Conservation (phyloP, 2,329 filamentous ascomycete genomes). For the Fulvia fulva region DNA sequence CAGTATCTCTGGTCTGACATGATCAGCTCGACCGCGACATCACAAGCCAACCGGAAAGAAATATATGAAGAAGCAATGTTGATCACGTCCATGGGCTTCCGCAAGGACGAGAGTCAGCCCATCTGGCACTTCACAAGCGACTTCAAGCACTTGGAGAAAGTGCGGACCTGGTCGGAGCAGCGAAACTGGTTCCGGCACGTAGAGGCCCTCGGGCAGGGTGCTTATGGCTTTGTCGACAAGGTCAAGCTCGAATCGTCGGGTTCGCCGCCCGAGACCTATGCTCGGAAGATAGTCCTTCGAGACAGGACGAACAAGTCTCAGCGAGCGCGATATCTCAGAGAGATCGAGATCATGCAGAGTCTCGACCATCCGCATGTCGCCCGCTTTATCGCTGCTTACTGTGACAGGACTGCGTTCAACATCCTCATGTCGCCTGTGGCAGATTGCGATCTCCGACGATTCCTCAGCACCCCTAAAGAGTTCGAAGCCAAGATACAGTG, state of each 20-base stretch:
- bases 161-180: background rate
- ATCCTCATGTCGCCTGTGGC: constrained; percentile 13
- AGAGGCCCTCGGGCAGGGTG: constrained; percentile 7
- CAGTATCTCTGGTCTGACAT: constrained; percentile 19
- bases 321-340: background rate
- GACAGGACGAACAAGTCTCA: background rate
- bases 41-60: background rate
- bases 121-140: constrained; percentile 10
- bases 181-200: background rate
- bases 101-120: background rate
- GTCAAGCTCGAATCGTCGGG: background rate
- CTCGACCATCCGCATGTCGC: constrained; percentile 44
- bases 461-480: background rate
- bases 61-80: constrained; percentile 7
- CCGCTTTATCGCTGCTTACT: constrained; percentile 78
- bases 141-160: background rate
- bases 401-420: constrained; percentile 36
- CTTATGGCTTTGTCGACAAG: constrained; percentile 11
- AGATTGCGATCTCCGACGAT: constrained; percentile 9
- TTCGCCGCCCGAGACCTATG: background rate
- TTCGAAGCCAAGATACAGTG: background rate
- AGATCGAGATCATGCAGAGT: constrained; percentile 11
- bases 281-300: constrained; percentile 4
- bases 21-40: constrained; percentile 4
- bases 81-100: constrained; percentile 6